These are phyloP conservation scores for Lachancea fermentati DNA, from an alignment of 805 yeast genomes.

Conservation along the genomic window DNA sequence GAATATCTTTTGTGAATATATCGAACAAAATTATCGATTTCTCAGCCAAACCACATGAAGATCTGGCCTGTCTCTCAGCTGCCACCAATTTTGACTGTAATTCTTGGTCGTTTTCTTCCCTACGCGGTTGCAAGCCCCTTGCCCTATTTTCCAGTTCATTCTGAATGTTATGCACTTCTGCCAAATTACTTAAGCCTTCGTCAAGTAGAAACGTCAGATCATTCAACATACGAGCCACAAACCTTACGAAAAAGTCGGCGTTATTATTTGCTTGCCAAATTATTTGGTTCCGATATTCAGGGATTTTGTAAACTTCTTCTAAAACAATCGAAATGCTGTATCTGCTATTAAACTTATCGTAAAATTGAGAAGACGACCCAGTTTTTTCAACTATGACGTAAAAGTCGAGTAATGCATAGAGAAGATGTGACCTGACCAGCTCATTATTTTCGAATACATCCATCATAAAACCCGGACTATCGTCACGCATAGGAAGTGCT, in stretches of 20 bases:
- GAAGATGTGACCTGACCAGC: conserved; percentile 55
- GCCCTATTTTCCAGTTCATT: conserved; percentile 51
- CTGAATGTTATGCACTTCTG: conserved; percentile 71
- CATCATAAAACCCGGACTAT: conserved; percentile 68
- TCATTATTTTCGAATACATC: conserved; percentile 58
- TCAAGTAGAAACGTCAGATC: conserved; percentile 90
- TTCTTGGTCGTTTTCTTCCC: conserved; percentile 58
- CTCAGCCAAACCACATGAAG: conserved; percentile 76
- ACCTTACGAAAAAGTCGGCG: conserved; percentile 81
- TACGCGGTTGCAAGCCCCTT: conserved; percentile 28
- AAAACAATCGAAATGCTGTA: conserved; percentile 79
- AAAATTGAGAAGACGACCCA: conserved; percentile 90
- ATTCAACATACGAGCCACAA: conserved; percentile 90
- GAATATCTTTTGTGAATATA: conserved; percentile 79
- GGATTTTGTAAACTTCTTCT: conserved; percentile 77
- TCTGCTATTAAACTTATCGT: conserved; percentile 90
- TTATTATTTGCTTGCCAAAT: conserved; percentile 58
- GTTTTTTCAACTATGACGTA: conserved; percentile 95
- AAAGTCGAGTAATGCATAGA: conserved; percentile 80
- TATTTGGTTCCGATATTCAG: conserved; percentile 62
- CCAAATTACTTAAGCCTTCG: conserved; percentile 77
- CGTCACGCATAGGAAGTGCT: conserved; percentile 49
- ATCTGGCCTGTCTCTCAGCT: conserved; percentile 72
- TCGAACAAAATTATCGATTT: conserved; percentile 76
- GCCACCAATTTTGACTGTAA: conserved; percentile 47